Evolutionary conservation across 331 rosid species (phyloP).

Genomic region (Acacia pycnantha): DNA sequence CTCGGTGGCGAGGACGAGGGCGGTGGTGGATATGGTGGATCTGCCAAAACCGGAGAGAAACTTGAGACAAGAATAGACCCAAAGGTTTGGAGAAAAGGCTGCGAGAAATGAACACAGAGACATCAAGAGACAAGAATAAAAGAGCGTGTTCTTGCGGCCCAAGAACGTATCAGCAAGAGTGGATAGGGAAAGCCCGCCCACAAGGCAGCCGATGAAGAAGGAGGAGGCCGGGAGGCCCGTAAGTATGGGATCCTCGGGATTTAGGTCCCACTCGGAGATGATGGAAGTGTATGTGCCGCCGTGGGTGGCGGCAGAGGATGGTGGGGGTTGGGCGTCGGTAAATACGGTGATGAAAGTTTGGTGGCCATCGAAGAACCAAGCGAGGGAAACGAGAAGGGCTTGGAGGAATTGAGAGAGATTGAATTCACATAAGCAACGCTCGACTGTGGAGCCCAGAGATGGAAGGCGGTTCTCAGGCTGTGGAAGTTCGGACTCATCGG

Average conservation of each 20-base stretch:
- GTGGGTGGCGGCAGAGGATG: background rate
- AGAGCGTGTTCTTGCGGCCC: constrained; percentile 65
- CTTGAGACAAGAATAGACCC: constrained; percentile 51
- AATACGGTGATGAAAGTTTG: constrained; percentile 34
- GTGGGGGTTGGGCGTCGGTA: constrained; percentile 16
- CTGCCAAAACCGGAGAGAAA: constrained; percentile 48
- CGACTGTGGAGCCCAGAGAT: constrained; percentile 29
- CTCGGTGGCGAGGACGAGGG: constrained; percentile 64
- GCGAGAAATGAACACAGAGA: constrained; percentile 45
- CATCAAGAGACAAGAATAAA: constrained; percentile 46
- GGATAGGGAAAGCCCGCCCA: constrained; percentile 52
- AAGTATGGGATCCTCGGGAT: constrained; percentile 34
- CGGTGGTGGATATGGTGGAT: constrained; percentile 53
- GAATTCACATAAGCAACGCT: constrained; percentile 14
- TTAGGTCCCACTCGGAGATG: constrained; percentile 52
- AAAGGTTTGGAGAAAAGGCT: constrained; percentile 43
- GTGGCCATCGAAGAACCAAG: constrained; percentile 32
- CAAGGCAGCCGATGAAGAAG: constrained; percentile 58
- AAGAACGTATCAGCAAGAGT: constrained; percentile 56
- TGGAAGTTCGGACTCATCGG: background rate
- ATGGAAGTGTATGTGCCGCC: constrained; percentile 12
- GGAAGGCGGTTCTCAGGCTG: background rate
- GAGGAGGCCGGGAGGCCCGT: constrained; percentile 54
- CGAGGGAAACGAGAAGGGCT: constrained; percentile 17
- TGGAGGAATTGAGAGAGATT: constrained; percentile 28